A percentile compares a stretch with the other conserved stretches of the same genome.
Evolutionary conservation across 73 alveolate species (phyloP).

Genomic region (Tetrahymena elliotti): DNA sequence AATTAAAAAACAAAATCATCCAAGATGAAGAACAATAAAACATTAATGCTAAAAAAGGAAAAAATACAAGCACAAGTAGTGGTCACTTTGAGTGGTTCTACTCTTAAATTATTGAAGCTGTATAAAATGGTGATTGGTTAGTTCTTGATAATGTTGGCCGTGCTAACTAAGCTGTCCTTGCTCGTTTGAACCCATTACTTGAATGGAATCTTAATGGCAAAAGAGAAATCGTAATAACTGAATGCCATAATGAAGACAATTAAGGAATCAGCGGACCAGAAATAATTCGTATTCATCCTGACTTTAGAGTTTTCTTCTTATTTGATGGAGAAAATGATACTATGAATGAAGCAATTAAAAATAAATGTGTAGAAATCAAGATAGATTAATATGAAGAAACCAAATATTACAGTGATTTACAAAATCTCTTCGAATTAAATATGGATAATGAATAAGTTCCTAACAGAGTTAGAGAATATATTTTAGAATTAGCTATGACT

Average conservation of each 20-base stretch:
- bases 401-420: not conserved
- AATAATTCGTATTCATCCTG: conserved; percentile 9
- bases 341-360: not conserved
- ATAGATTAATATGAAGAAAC: not conserved
- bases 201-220: not conserved
- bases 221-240: not conserved
- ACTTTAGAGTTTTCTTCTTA: conserved; percentile 11
- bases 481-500: not conserved
- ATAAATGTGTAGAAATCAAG: not conserved
- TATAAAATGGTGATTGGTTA: conserved; percentile 28
- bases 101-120: conserved; percentile 26
- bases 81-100: conserved; percentile 35
- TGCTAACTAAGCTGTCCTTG: conserved; percentile 20
- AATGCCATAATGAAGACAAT: conserved; percentile 1
- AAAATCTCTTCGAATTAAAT: not conserved
- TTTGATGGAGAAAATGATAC: not conserved
- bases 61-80: not conserved
- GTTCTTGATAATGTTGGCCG: conserved; percentile 10
- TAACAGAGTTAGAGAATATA: not conserved
- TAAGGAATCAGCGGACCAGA: conserved; percentile 12
- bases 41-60: not conserved
- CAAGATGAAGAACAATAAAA: not conserved
- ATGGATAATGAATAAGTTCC: not conserved
- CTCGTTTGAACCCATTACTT: not conserved
- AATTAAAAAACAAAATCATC: not conserved